Conservation (phyloP, 2,329 filamentous ascomycete species). For the Trichophyton verrucosum region DNA sequence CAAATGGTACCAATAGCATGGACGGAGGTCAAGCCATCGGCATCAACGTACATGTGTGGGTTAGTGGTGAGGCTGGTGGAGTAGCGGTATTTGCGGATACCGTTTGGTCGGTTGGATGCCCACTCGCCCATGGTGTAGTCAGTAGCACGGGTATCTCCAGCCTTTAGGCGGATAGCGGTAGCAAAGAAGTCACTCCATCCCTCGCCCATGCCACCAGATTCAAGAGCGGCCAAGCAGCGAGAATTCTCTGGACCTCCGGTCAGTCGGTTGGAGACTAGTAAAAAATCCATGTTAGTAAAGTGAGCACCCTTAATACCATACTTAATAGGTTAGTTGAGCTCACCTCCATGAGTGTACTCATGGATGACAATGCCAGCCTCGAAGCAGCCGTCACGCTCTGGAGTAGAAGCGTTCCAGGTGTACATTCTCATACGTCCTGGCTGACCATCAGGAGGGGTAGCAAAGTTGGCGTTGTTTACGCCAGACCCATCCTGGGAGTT, state of each 20-base stretch:
- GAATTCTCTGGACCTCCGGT: constrained; percentile 11
- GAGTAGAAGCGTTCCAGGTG: constrained; percentile 8
- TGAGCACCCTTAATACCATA: background rate
- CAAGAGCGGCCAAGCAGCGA: constrained; percentile 8
- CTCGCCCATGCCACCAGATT: constrained; percentile 12
- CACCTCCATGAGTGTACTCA: constrained; percentile 11
- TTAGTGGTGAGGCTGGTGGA: constrained; percentile 11
- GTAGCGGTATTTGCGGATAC: constrained; percentile 10
- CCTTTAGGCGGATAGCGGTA: constrained; percentile 9
- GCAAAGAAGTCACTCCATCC: constrained; percentile 12
- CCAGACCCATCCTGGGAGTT: constrained; percentile 13
- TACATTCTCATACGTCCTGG: constrained; percentile 13
- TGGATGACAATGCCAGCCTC: constrained; percentile 13
- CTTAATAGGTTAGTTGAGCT: background rate
- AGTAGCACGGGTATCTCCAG: constrained; percentile 6
- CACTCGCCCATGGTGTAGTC: constrained; percentile 11
- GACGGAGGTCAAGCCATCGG: constrained; percentile 5
- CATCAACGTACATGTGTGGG: constrained; percentile 8
- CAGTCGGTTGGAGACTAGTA: constrained; percentile 11
- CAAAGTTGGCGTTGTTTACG: constrained; percentile 12
- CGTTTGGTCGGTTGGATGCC: constrained; percentile 5
- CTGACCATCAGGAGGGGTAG: constrained; percentile 12
- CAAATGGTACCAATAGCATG: constrained; percentile 11
- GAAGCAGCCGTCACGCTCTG: constrained; percentile 10
- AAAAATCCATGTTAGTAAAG: background rate